Evolutionary conservation across 345 rosid species (phyloP), one percentile per base, ranked within the genome.

Genomic region (Hibiscus mutabilis): DNA sequence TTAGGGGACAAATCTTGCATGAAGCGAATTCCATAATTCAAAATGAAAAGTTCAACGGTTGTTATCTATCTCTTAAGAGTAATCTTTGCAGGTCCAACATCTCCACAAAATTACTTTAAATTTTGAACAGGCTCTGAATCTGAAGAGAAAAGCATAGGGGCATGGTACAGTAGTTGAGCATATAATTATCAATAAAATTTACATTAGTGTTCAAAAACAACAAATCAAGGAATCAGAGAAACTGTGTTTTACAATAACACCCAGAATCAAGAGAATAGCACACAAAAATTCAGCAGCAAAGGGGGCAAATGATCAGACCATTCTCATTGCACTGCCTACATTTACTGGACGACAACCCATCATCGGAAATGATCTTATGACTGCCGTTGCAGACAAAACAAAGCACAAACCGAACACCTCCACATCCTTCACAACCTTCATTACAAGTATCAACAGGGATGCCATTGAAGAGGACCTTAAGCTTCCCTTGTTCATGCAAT

Each of bases 311-410:
- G 40, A 86, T 69, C 79, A 95, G 73, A 7, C 99, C 99, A 71
- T 95, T 92, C 81, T 92, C 99, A 58, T 95, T 95, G 67, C 99
- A 95, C 21, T 75, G 72, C 24, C 37, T 65, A 82, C 99, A 95
- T 57, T 75, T 66, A 77, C 75, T 61, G 27, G 73, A 75, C 70
- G 73, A 75, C 72, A 70, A 8, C 16, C 84, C 89, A 49, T 78
- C 83, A 22, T 69, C 65, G 2, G 72, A 49, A 14, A 77, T 51
- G 15, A 85, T 76, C 86, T 80, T 82, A 49, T 82, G 84, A 68
- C 99, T 86, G 4, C 97, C 99, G 37, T 79, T 78, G 84, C 99
- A 94, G 31, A 72, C 69, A 59, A 53, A 84, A 82, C 97, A 95
- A 61, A 90, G 74, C 68, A 87, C 71, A 73, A 95, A 92, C 67